Evolutionary conservation across 1,284 basidiomycete genomes (phyloP).

Genomic region (Melampsora abietis-canadensis): DNA sequence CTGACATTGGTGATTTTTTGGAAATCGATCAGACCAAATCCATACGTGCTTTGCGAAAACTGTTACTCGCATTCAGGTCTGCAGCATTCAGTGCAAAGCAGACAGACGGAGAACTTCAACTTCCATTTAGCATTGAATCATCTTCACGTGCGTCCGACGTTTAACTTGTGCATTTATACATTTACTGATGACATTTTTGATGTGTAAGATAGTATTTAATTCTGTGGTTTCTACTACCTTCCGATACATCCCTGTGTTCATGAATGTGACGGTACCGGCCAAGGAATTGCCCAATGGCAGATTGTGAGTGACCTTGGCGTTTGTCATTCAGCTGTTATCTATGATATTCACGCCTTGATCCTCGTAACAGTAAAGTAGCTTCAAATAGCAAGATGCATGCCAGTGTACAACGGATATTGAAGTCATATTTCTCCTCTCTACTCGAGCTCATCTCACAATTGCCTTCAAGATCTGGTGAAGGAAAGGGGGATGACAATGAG

Average conservation of each 20-base stretch:
- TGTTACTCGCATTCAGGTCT: constrained; percentile 82
- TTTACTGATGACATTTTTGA: not conserved
- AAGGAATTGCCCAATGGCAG: constrained; percentile 76
- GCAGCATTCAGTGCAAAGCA: constrained; percentile 74
- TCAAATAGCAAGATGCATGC: constrained; percentile 55
- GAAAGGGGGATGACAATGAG: constrained; percentile 50
- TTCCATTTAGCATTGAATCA: constrained; percentile 77
- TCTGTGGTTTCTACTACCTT: constrained; percentile 84
- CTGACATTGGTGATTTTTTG: not conserved
- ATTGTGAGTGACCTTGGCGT: constrained; percentile 62
- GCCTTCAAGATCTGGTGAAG: constrained; percentile 57
- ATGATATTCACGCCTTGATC: constrained; percentile 10
- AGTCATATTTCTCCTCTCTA: constrained; percentile 83
- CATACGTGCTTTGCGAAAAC: constrained; percentile 74
- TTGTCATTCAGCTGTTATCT: not conserved
- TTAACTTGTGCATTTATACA: constrained; percentile 28
- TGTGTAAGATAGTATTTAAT: constrained; percentile 68
- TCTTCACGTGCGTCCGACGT: constrained; percentile 61
- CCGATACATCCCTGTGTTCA: constrained; percentile 83
- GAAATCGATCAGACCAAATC: constrained; percentile 59
- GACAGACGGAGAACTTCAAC: constrained; percentile 49
- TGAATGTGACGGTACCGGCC: constrained; percentile 81
- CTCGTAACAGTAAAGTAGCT: constrained; percentile 61
- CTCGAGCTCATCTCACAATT: constrained; percentile 74
- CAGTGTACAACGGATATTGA: constrained; percentile 78